A percentile compares a stretch with the other conserved stretches of the same genome.
These are phyloP conservation scores for Beauveria brongniartii DNA, from an alignment of 2,329 filamentous ascomycete species.

Conservation along the genomic window DNA sequence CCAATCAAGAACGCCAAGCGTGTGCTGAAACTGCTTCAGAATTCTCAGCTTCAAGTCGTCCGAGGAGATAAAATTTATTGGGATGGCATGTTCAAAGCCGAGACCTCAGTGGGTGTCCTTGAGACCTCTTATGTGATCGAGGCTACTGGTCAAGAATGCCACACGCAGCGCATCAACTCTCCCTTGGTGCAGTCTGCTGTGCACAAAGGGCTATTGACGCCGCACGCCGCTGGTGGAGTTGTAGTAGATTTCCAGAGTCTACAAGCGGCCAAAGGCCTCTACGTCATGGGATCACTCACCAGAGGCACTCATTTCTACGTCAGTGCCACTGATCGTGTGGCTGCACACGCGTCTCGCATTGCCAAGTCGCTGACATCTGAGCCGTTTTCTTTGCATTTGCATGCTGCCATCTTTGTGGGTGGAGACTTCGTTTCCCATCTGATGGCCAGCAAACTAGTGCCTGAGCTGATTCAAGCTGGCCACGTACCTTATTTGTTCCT, in stretches of 20 bases:
- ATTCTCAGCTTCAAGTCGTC: slow-evolving; percentile 3
- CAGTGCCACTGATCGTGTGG: slow-evolving; percentile 8
- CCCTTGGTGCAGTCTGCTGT: slow-evolving; percentile 4
- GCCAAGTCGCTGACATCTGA: slow-evolving; percentile 4
- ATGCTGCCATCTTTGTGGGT: slow-evolving; percentile 3
- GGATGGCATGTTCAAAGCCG: slow-evolving; percentile 5
- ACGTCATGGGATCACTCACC: slow-evolving; percentile 8
- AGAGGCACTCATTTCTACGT: slow-evolving; percentile 11
- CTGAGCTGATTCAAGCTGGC: background rate
- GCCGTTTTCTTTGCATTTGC: background rate
- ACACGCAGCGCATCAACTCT: slow-evolving; percentile 2
- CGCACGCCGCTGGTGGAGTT: slow-evolving; percentile 6
- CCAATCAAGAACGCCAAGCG: slow-evolving; percentile 4
- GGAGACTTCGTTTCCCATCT: slow-evolving; percentile 1
- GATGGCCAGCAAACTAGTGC: slow-evolving; percentile 8
- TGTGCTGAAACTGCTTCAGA: background rate
- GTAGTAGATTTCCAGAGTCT: slow-evolving; percentile 7
- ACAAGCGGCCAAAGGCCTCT: background rate
- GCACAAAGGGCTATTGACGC: background rate
- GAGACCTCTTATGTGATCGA: slow-evolving; percentile 5
- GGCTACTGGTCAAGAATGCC: slow-evolving; percentile 4
- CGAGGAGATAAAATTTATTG: background rate
- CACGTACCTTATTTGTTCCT: slow-evolving; percentile 9
- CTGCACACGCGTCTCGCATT: slow-evolving; percentile 7
- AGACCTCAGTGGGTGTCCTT: background rate